Evolutionary conservation across 164 flowering plant species (phyloP), one percentile per base, ranked within the genome.

Genomic region (Annona squamosa): DNA sequence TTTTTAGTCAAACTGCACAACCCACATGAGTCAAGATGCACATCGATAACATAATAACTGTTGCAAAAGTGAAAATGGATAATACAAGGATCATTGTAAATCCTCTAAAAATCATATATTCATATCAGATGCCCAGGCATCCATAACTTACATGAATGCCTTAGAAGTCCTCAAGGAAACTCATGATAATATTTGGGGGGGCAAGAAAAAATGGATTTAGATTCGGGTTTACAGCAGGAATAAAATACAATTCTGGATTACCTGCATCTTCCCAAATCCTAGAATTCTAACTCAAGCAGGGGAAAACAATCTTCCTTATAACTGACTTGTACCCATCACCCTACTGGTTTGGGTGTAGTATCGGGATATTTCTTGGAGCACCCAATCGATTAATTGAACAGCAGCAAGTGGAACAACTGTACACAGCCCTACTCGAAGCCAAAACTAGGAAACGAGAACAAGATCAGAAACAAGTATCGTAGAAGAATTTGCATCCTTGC

Each of bases 381-480:
- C 37, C 69, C 70, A 65, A 52, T 52, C 13, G 59, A 45, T 1
- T 13, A 62, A 72, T 59, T 56, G 4, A 48, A 65, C 48, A 72
- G 16, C 0, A 44, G 43, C 7, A 42, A 59, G 64, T 71, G 37
- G 41, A 48, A 44, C 41, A 74, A 67, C 80, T 78, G 69, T 74
- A 78, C 77, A 78, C 44, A 42, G 64, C 57, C 43, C 63, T 46
- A 68, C 62, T 73, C 67, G 63, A 46, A 66, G 52, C 48, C 65
- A 48, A 65, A 71, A 63, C 1, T 59, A 19, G 42, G 19, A 57
- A 46, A 65, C 63, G 62, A 3, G 56, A 59, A 71, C 57, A 71
- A 17, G 48, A 26, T 71, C 17, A 2, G 67, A 61, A 68, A 70
- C 12, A 75, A 76, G 73, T 66, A 66, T 70, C 65, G 71, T 12